A percentile compares a stretch with the other conserved stretches of the same genome.
Conservation (phyloP, 2,329 filamentous ascomycete genomes). For the Diatrype stigma region DNA sequence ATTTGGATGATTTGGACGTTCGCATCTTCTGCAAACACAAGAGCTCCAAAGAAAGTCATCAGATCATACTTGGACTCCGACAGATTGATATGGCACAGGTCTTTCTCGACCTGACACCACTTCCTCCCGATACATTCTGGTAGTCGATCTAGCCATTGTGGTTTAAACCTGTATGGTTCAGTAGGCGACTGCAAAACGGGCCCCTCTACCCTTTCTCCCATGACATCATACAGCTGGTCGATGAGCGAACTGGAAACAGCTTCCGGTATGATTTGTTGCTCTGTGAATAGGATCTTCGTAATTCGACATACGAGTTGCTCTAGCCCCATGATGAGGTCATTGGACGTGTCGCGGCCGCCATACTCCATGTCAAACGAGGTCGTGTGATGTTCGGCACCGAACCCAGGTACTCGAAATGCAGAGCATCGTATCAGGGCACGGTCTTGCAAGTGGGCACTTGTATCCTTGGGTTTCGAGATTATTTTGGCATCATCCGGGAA, state of each 20-base stretch:
- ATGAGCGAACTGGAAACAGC: not conserved
- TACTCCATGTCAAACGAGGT: slow-evolving; percentile 28
- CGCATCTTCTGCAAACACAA: slow-evolving; percentile 18
- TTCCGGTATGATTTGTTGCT: not conserved
- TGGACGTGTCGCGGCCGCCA: slow-evolving; percentile 21
- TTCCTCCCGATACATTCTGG: slow-evolving; percentile 9
- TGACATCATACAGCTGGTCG: not conserved
- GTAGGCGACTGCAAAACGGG: not conserved
- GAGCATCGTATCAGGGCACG: slow-evolving; percentile 16
- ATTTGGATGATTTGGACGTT: slow-evolving; percentile 22
- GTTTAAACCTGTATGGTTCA: not conserved
- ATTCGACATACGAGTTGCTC: slow-evolving; percentile 1
- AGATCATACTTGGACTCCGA: slow-evolving; percentile 20
- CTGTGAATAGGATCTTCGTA: not conserved
- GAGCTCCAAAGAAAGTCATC: slow-evolving; percentile 23
- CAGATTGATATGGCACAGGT: slow-evolving; percentile 6
- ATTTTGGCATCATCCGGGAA: slow-evolving; percentile 12
- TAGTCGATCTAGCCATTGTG: slow-evolving; percentile 2
- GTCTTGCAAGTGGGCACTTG: not conserved
- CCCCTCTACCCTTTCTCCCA: not conserved
- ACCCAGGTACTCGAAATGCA: slow-evolving; percentile 18
- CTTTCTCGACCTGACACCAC: slow-evolving; percentile 19
- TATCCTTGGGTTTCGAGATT: slow-evolving; percentile 1
- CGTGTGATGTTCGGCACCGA: slow-evolving; percentile 35
- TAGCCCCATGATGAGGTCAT: not conserved